These are phyloP conservation scores for Arctostaphylos glauca DNA, from an alignment of 148 eudicot species.

Conservation along the genomic window DNA sequence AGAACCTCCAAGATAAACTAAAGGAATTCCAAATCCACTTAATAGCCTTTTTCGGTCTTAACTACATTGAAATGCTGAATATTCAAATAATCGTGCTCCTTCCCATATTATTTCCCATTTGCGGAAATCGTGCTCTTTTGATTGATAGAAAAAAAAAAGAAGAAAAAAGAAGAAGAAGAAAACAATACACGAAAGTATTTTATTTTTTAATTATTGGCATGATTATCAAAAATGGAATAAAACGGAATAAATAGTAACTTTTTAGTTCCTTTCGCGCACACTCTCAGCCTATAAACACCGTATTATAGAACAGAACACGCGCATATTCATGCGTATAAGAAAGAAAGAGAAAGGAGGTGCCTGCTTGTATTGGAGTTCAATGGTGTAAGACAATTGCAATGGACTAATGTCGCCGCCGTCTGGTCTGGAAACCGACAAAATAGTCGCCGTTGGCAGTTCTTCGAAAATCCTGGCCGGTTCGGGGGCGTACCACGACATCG, in stretches of 20 bases:
- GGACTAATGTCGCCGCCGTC: constrained; percentile 80
- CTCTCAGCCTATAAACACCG: not conserved
- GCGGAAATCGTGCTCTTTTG: not conserved
- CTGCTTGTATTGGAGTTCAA: constrained; percentile 90
- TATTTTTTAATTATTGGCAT: not conserved
- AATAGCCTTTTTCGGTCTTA: not conserved
- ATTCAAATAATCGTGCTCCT: not conserved
- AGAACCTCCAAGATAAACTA: not conserved
- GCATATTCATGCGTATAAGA: not conserved
- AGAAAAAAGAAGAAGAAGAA: not conserved
- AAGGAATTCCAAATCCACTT: not conserved
- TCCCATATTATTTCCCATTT: not conserved
- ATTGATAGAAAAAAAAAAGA: not conserved
- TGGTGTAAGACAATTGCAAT: constrained; percentile 74
- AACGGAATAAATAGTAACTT: too few species aligned
- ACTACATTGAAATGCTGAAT: not conserved
- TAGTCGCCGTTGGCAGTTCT: constrained; percentile 74
- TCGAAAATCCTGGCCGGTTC: constrained; percentile 55
- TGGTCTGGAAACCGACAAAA: constrained; percentile 70
- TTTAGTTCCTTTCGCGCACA: not conserved
- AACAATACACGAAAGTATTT: not conserved
- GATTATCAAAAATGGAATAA: too few species aligned
- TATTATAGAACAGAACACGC: not conserved
- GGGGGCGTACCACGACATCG: constrained; percentile 24
- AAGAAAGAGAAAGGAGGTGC: constrained; percentile 15